phyloP scores from a whole-genome alignment of 352 stramenopile genomes.

The Hyaloperonospora arabidopsidis region DNA sequence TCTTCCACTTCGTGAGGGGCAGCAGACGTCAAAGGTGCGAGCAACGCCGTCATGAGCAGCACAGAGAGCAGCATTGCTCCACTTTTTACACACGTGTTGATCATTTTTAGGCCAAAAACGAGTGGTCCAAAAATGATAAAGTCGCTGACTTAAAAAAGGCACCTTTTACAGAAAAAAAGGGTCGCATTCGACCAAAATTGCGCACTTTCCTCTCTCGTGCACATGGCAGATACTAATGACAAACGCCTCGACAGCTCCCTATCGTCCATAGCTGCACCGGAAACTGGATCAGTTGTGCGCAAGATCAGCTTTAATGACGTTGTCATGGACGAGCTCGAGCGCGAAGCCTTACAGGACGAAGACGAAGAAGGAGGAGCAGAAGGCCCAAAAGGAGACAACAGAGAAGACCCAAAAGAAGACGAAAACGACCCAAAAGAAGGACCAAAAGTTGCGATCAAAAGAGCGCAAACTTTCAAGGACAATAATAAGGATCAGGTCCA shows the following conservation, averaged over 20 bases:
- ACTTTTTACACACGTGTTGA: too few relatives aligned
- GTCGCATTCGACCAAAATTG: not conserved
- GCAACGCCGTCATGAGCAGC: slow-evolving; percentile 29
- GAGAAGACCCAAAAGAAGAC: too few relatives aligned
- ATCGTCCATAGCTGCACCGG: slow-evolving; percentile 13
- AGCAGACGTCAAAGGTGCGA: slow-evolving; percentile 22
- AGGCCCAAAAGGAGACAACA: slow-evolving; percentile 6
- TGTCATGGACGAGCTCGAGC: slow-evolving; percentile 25
- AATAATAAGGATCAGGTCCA: slow-evolving; percentile 22
- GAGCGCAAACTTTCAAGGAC: too few relatives aligned
- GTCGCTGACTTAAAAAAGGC: too few relatives aligned
- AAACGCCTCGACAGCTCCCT: slow-evolving; percentile 16
- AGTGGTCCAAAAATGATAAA: too few relatives aligned
- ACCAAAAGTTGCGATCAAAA: too few relatives aligned
- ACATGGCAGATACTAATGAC: slow-evolving; percentile 16
- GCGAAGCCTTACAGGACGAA: slow-evolving; percentile 7
- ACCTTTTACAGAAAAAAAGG: too few relatives aligned
- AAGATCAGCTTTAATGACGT: slow-evolving; percentile 64
- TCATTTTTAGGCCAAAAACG: too few relatives aligned
- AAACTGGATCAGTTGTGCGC: slow-evolving; percentile 22
- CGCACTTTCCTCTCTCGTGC: slow-evolving; percentile 7
- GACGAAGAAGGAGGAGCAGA: slow-evolving; percentile 8
- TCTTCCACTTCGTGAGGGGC: slow-evolving; percentile 58
- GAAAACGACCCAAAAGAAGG: too few relatives aligned
- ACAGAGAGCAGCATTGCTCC: slow-evolving; percentile 18